Conservation (phyloP, 257 asterid species). For the Jacaranda copaia region DNA sequence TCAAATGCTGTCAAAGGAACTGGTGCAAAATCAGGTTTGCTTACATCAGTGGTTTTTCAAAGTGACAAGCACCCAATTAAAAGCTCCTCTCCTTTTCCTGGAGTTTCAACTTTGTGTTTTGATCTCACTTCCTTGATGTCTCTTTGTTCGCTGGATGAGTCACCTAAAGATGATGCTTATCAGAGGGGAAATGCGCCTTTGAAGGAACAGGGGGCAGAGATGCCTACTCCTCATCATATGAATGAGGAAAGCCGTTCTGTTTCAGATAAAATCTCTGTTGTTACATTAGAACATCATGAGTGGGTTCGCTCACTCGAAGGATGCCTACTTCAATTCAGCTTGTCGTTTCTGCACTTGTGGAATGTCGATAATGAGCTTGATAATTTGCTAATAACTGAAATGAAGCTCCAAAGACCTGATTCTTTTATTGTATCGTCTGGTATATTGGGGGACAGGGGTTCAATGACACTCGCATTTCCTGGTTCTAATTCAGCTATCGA, state of each 20-base stretch:
- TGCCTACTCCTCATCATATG: constrained; percentile 47
- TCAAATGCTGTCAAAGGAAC: constrained; percentile 46
- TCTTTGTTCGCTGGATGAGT: constrained; percentile 63
- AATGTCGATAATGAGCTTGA: constrained; percentile 85
- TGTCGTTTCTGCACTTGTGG: constrained; percentile 95
- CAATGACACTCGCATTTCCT: constrained; percentile 88
- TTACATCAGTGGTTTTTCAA: constrained; percentile 50
- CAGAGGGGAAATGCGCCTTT: constrained; percentile 40
- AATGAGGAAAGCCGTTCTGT: constrained; percentile 42
- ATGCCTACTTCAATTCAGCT: constrained; percentile 79
- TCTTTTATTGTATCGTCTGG: constrained; percentile 85
- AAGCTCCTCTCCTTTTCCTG: constrained; percentile 93
- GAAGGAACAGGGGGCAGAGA: constrained; percentile 45
- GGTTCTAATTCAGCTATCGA: constrained; percentile 74
- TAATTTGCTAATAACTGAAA: constrained; percentile 75
- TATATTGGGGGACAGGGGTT: constrained; percentile 88
- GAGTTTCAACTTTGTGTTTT: constrained; percentile 77
- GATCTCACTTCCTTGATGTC: constrained; percentile 85
- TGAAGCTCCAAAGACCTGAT: constrained; percentile 80
- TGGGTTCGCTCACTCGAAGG: constrained; percentile 65
- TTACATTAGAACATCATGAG: constrained; percentile 51
- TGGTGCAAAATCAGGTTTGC: constrained; percentile 43
- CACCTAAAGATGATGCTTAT: constrained; percentile 46
- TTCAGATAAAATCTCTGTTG: constrained; percentile 45
- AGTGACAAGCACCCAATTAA: constrained; percentile 68